A percentile compares a stretch with the other conserved stretches of the same genome.
phyloP scores from a whole-genome alignment of 2,329 filamentous ascomycete genomes.

The Phaeosphaeria sp. region DNA sequence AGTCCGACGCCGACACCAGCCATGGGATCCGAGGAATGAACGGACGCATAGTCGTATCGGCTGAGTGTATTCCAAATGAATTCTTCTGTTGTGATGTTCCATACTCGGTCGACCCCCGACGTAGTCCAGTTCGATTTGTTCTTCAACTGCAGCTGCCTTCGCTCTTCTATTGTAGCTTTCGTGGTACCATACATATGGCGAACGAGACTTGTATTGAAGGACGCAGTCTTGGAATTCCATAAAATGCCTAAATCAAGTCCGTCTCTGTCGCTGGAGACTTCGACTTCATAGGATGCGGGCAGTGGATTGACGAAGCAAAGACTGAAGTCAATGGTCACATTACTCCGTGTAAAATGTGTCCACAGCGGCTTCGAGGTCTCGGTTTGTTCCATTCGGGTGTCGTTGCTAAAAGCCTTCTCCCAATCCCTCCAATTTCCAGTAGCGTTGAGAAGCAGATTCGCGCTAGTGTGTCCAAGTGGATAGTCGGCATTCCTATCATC shows the following conservation, averaged over 20 bases:
- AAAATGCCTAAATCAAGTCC: not conserved
- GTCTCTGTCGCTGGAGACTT: not conserved
- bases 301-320: constrained; percentile 1
- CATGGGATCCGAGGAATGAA: not conserved
- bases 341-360: not conserved
- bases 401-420: not conserved
- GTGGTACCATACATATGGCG: not conserved
- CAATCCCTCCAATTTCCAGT: not conserved
- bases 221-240: not conserved
- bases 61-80: not conserved
- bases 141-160: not conserved
- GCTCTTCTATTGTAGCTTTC: not conserved
- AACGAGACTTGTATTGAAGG: not conserved
- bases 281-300: not conserved
- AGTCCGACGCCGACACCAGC: not conserved
- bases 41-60: not conserved
- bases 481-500: not conserved
- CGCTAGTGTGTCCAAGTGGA: not conserved
- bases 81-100: not conserved
- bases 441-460: not conserved
- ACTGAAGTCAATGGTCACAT: not conserved
- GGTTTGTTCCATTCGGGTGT: not conserved
- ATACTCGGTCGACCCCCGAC: not conserved
- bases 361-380: not conserved
- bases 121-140: not conserved